phyloP scores from a whole-genome alignment of 352 stramenopile species.

The Globisporangium carolinianum region DNA sequence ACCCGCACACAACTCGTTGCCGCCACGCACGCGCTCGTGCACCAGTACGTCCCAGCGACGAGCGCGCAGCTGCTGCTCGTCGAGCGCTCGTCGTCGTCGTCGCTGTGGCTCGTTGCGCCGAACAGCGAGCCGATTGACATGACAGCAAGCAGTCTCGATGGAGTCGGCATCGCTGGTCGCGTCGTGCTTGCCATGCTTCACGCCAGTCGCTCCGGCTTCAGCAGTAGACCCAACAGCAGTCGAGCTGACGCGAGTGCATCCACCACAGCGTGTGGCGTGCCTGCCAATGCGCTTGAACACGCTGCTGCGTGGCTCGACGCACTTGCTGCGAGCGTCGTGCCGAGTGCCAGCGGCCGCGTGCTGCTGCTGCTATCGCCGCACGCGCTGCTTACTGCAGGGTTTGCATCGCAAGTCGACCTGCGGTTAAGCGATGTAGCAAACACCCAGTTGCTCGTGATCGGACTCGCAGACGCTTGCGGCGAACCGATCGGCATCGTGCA shows the following conservation, averaged over 20 bases:
- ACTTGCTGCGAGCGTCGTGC: conserved; percentile 3
- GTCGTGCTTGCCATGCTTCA: conserved; percentile 3
- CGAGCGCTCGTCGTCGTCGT: conserved; percentile 8
- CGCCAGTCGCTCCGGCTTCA: background rate
- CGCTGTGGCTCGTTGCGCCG: conserved; percentile 10
- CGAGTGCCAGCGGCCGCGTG: conserved; percentile 13
- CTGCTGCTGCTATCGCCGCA: conserved; percentile 11
- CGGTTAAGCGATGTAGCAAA: background rate
- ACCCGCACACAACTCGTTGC: conserved; percentile 28
- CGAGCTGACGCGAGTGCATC: too few relatives aligned
- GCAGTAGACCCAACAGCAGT: too few relatives aligned
- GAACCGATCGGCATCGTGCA: conserved; percentile 12
- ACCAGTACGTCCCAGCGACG: conserved; percentile 28
- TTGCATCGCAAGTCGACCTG: conserved; percentile 13
- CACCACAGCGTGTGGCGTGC: too few relatives aligned
- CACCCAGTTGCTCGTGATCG: conserved; percentile 14
- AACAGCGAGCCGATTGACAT: conserved; percentile 2
- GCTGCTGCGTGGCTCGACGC: too few relatives aligned
- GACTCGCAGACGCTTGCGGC: conserved; percentile 5
- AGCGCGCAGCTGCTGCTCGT: conserved; percentile 23
- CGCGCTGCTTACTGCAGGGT: conserved; percentile 4
- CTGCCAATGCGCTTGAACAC: too few relatives aligned
- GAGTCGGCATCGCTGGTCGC: conserved; percentile 10
- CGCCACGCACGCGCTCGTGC: conserved; percentile 31
- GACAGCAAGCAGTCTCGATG: background rate